Base-by-base conservation (phyloP, 768 basidiomycete species). In the Kwoniella sp. region DNA sequence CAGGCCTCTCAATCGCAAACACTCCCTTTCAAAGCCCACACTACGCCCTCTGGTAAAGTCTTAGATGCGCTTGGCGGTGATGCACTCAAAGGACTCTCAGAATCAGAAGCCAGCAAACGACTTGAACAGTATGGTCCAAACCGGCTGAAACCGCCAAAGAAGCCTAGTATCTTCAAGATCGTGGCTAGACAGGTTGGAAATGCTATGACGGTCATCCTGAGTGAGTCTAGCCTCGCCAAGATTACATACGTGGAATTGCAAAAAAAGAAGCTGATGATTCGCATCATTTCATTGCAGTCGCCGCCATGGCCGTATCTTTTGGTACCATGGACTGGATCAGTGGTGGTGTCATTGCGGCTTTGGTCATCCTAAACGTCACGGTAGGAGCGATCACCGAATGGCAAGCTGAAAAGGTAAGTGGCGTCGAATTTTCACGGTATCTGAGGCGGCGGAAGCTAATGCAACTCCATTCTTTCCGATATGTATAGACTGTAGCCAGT, bases 281-380 rank as follows among this genome's bases (percentile, higher is more conserved):
- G 33, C 49, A 15, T 27, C 7, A 4, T 33, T 27, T 33, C 13
- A 3, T 65, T 44, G 40, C 72, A 66, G 63, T 82, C 55, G 74
- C 72, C 27, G 79, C 80, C 5, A 79, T 86, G 74, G 83, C 83
- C 2, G 80, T 86, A 9, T 85, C 84, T 8, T 85, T 86, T 67
- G 85, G 83, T 60, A 84, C 85, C 26, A 76, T 83, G 69, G 84
- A 84, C 55, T 87, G 81, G 72, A 83, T 86, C 58, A 83, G 84
- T 72, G 84, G 83, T 6, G 84, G 83, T 30, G 80, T 80, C 58
- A 80, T 80, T 52, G 76, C 76, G 36, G 80, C 78, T 21, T 69
- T 80, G 21, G 77, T 80, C 29, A 46, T 75, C 24, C 65, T 80
- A 53, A 80, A 80, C 66, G 78, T 80, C 22, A 40, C 69, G 5